These are phyloP conservation scores for Herpetospermum pedunculosum DNA, from an alignment of 306 rosid genomes.

Conservation along the genomic window DNA sequence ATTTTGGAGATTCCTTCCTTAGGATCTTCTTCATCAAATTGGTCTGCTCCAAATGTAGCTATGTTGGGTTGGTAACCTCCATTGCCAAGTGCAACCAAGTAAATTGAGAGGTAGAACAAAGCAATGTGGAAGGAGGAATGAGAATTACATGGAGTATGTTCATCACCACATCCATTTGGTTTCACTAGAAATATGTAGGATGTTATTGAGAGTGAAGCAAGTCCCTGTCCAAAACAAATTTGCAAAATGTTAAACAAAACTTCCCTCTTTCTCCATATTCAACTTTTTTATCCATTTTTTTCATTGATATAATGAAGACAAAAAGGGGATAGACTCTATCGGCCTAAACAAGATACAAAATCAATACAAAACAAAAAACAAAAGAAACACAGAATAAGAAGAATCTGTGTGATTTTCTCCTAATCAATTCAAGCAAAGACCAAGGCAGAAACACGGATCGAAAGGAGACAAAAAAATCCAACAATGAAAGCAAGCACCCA, in stretches of 20 bases:
- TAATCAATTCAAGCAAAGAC: no score
- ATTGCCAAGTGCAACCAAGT: constrained; percentile 61
- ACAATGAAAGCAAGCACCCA: no score
- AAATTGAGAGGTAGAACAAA: constrained; percentile 48
- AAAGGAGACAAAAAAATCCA: no score
- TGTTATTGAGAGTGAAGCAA: constrained; percentile 39
- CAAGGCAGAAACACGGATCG: no score
- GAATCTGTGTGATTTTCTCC: no score
- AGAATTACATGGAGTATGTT: constrained; percentile 31
- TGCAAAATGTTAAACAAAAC: neutral
- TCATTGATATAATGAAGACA: no score
- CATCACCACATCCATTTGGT: constrained; percentile 62
- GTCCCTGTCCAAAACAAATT: constrained; percentile 41
- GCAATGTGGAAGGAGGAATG: constrained; percentile 25
- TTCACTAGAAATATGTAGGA: constrained; percentile 41
- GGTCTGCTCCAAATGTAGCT: constrained; percentile 85
- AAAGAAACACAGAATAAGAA: no score
- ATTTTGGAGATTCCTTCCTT: constrained; percentile 52
- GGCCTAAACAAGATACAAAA: no score
- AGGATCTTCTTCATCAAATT: constrained; percentile 60
- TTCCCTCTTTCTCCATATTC: neutral
- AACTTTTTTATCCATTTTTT: neutral
- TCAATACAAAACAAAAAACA: no score
- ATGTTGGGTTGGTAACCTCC: constrained; percentile 81
- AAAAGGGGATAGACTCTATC: no score